A percentile compares a stretch with the other conserved stretches of the same genome.
These are phyloP conservation scores for Trapa incisa DNA, from an alignment of 345 rosid genomes.

Conservation along the genomic window DNA sequence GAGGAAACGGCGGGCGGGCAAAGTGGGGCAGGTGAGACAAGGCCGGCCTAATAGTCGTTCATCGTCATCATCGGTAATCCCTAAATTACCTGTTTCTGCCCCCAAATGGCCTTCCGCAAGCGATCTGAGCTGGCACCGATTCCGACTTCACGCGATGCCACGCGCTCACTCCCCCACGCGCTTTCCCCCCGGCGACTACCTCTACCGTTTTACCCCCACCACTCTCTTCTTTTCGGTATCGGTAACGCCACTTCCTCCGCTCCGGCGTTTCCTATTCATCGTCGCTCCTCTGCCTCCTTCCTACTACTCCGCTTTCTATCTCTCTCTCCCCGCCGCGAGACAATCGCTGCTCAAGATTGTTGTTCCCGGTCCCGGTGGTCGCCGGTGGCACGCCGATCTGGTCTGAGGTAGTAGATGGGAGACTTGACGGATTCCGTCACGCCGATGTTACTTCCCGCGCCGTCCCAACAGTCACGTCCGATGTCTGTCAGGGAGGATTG, in stretches of 20 bases:
- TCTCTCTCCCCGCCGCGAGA: background rate
- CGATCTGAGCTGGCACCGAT: too few species aligned
- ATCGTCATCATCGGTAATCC: too few species aligned
- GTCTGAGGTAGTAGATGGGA: constrained; percentile 18
- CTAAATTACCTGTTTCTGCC: too few species aligned
- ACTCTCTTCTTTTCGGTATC: background rate
- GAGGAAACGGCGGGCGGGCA: too few species aligned
- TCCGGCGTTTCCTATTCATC: constrained; percentile 1
- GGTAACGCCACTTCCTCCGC: background rate
- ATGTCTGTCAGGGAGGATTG: background rate
- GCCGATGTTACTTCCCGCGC: constrained; percentile 20
- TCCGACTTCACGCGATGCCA: constrained; percentile 6
- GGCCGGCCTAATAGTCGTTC: too few species aligned
- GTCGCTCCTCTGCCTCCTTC: background rate
- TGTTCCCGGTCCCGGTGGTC: background rate
- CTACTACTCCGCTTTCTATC: too few species aligned
- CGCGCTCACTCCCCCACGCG: constrained; percentile 4
- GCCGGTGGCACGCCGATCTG: background rate
- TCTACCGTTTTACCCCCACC: background rate
- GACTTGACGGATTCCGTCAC: constrained; percentile 31
- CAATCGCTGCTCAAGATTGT: background rate
- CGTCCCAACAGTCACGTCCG: constrained; percentile 27
- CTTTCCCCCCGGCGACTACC: constrained; percentile 10
- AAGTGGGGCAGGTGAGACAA: too few species aligned
- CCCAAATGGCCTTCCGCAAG: too few species aligned